Conservation (phyloP, 495 filamentous ascomycete species). For the Cercophora samala region DNA sequence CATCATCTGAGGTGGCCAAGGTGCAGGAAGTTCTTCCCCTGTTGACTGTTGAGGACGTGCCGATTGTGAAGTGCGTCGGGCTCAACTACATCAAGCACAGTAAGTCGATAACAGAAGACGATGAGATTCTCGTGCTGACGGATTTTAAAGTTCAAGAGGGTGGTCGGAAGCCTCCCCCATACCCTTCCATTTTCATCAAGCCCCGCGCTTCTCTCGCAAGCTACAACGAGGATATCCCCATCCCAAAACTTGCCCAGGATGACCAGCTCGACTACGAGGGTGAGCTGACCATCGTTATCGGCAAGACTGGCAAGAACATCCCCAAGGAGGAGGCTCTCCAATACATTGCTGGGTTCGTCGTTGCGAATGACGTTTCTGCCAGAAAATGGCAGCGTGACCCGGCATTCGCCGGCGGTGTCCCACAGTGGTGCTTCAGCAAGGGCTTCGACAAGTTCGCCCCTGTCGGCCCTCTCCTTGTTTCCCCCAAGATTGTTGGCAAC, state of each 20-base stretch:
- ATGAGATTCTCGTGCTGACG: too few relatives aligned
- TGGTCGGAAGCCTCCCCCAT: too few relatives aligned
- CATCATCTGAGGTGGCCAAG: too few relatives aligned
- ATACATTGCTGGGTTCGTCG: too few relatives aligned
- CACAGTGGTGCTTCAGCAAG: constrained; percentile 37
- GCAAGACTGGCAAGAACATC: constrained; percentile 36
- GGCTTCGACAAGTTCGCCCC: constrained; percentile 37
- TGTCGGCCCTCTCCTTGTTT: constrained; percentile 48
- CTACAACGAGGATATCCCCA: constrained; percentile 16
- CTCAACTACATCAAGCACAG: too few relatives aligned
- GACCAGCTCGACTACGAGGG: constrained; percentile 21
- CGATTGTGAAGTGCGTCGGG: too few relatives aligned
- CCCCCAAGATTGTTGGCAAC: constrained; percentile 26
- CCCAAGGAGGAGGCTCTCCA: constrained; percentile 16
- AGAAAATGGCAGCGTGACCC: constrained; percentile 23
- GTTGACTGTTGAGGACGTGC: too few relatives aligned
- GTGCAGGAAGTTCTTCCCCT: too few relatives aligned
- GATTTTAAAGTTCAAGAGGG: too few relatives aligned
- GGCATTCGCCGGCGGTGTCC: constrained; percentile 26
- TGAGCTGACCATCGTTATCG: constrained; percentile 29
- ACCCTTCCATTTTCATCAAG: too few relatives aligned
- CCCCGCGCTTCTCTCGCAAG: not conserved
- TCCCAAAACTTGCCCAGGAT: constrained; percentile 22
- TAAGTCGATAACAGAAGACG: too few relatives aligned
- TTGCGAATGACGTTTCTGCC: too few relatives aligned